Evolutionary conservation across 2,329 filamentous ascomycete species (phyloP).

Genomic region (Monilinia laxa): DNA sequence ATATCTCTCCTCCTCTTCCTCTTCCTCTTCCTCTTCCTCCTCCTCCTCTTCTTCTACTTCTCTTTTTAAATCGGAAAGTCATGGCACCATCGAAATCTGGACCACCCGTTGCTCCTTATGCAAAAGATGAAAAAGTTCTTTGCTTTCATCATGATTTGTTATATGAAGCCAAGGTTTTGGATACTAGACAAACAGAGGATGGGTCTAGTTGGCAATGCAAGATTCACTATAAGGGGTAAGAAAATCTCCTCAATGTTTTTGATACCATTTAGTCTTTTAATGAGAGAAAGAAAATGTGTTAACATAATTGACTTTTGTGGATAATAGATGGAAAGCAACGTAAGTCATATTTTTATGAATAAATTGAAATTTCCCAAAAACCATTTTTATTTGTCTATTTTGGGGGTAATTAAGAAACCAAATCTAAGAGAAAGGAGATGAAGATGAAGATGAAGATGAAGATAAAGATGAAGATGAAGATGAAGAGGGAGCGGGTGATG

Average conservation of each 20-base stretch:
- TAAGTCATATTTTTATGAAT: conserved; percentile 50
- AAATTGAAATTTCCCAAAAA: neutral
- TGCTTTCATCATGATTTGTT: conserved; percentile 98
- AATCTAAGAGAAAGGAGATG: neutral
- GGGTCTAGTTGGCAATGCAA: conserved; percentile 76
- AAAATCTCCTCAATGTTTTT: neutral
- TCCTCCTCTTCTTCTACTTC: neutral
- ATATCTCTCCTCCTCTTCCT: no score
- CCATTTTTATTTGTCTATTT: no score
- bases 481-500: no score
- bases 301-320: neutral
- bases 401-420: no score
- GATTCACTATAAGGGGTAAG: conserved; percentile 83
- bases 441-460: neutral
- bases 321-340: conserved; percentile 87
- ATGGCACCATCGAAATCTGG: conserved; percentile 41
- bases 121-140: conserved; percentile 87
- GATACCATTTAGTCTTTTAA: neutral
- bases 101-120: conserved; percentile 34
- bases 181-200: conserved; percentile 66
- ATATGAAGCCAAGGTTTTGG: conserved; percentile 95
- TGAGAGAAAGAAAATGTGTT: neutral
- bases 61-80: conserved; percentile 1
- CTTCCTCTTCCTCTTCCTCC: neutral
- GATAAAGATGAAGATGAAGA: no score